Base-by-base conservation (phyloP, 2,329 filamentous ascomycete species). In the Fonsecaea pedrosoi region DNA sequence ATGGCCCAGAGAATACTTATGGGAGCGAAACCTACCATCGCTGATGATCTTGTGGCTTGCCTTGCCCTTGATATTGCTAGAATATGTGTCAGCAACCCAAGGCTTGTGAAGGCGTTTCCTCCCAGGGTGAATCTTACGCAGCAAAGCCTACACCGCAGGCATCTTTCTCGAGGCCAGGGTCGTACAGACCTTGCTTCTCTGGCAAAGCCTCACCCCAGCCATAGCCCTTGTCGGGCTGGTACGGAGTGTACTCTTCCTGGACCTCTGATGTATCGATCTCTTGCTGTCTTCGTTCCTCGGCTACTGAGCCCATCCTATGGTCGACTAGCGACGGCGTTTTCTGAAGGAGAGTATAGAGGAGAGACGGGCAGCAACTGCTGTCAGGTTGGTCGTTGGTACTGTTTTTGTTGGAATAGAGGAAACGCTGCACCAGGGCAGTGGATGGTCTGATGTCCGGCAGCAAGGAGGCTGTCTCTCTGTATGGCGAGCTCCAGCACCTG, bases 121-220 rank as follows among this genome's bases (percentile, higher is more conserved):
- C 94, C 96, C 98, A 91, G 97, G 71, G 98, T 91, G 77, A 98
- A 98, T 79, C 98, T 99, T 85, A 96, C 92, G 94, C 96, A 81
- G 94, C 92, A 82, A 99, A 99, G 79, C 95, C 95, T 77, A 99
- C 95, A 91, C 95, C 95, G 78, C 95, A 99, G 74, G 95, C 94
- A 94, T 99, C 95, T 82, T 98, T 98, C 83, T 98, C 95, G 72
- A 96, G 88, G 79, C 90, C 89, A 70, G 95, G 95, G 83, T 98
- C 94, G 79, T 99, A 99, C 60, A 99, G 88, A 86, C 94, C 95
- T 89, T 98, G 94, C 89, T 96, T 96, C 87, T 96, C 88, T 77
- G 95, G 95, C 75, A 99, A 87, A 78, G 94, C 91, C 77, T 94
- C 92, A 75, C 94, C 95, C 95, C 95, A 98, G 80, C 92, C 89